These are phyloP conservation scores for Pyrus hybrid DNA, from an alignment of 331 rosid genomes.

Conservation along the genomic window DNA sequence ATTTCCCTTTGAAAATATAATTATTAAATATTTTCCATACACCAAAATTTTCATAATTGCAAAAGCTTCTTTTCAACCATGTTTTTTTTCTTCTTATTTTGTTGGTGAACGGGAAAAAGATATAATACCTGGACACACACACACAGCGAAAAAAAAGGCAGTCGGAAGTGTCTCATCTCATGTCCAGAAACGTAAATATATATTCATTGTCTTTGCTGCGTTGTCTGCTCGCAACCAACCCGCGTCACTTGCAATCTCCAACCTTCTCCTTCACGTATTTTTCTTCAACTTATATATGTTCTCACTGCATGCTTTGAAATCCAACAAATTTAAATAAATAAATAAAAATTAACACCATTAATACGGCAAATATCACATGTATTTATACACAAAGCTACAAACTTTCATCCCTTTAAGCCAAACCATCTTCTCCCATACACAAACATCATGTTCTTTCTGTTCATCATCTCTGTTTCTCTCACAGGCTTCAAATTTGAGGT, in stretches of 20 bases:
- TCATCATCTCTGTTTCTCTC: conserved; percentile 19
- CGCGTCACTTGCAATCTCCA: conserved; percentile 6
- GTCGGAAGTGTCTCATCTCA: neutral
- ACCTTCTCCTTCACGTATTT: conserved; percentile 11
- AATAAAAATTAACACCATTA: neutral
- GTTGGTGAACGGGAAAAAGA: neutral
- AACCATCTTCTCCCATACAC: conserved; percentile 2
- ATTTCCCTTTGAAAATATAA: neutral
- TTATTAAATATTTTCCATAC: no score
- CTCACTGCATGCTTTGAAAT: conserved; percentile 44
- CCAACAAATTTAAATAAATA: conserved; percentile 9
- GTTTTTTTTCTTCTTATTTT: neutral
- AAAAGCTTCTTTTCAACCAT: neutral
- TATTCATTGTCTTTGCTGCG: conserved; percentile 13
- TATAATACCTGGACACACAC: neutral
- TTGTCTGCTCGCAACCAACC: conserved; percentile 10
- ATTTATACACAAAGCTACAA: neutral
- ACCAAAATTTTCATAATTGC: neutral
- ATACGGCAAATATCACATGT: conserved; percentile 32
- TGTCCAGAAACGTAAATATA: conserved; percentile 9
- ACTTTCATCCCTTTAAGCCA: neutral
- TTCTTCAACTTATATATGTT: conserved; percentile 13
- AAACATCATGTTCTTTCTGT: conserved; percentile 14
- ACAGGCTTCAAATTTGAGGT: conserved; percentile 29
- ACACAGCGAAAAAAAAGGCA: neutral